phyloP scores from a whole-genome alignment of 345 rosid species.

The Mercurialis annua region DNA sequence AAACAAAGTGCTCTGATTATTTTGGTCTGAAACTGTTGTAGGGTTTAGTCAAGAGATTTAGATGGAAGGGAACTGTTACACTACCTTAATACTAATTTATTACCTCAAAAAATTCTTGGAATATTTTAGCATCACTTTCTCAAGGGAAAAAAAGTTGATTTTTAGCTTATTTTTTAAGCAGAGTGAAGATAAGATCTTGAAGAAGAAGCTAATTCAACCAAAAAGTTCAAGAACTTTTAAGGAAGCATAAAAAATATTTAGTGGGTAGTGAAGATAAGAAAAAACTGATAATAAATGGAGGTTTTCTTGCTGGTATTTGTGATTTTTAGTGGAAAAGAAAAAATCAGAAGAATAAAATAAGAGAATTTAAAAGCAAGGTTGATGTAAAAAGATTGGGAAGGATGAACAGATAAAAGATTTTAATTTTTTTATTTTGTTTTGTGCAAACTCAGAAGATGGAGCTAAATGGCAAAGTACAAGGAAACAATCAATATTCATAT shows the following conservation, averaged over 20 bases:
- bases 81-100: slow-evolving; percentile 15
- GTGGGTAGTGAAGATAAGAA: neutral
- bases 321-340: neutral
- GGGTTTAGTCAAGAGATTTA: slow-evolving; percentile 18
- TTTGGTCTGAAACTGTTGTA: slow-evolving; percentile 6
- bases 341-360: slow-evolving; percentile 1
- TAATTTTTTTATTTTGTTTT: slow-evolving; percentile 17
- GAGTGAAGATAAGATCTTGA: slow-evolving; percentile 69
- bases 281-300: slow-evolving; percentile 3
- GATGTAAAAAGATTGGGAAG: neutral
- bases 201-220: slow-evolving; percentile 50
- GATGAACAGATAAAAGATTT: slow-evolving; percentile 11
- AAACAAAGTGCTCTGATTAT: slow-evolving; percentile 9
- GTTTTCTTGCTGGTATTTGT: neutral
- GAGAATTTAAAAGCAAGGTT: slow-evolving; percentile 29
- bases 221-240: slow-evolving; percentile 12
- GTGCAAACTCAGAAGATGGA: slow-evolving; percentile 10
- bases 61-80: slow-evolving; percentile 27
- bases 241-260: slow-evolving; percentile 5
- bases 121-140: slow-evolving; percentile 42
- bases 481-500: slow-evolving; percentile 8
- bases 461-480: slow-evolving; percentile 24
- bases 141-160: slow-evolving; percentile 7
- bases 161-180: slow-evolving; percentile 65
- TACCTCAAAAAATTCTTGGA: slow-evolving; percentile 25